phyloP scores from a whole-genome alignment of 441 rosid genomes.

The Dalechampia spathulata region DNA sequence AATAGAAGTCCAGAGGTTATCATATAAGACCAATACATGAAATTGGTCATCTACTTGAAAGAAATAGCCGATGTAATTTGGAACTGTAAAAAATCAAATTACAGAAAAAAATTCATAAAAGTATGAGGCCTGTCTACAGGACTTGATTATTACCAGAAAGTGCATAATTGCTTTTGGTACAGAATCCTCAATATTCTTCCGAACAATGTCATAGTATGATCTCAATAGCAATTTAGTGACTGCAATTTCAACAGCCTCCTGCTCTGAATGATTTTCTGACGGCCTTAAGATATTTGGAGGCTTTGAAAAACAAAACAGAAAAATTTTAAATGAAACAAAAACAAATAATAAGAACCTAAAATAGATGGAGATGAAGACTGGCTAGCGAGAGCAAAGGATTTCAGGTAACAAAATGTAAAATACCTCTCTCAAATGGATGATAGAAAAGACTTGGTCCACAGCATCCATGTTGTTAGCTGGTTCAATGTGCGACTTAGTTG shows the following conservation, averaged over 20 bases:
- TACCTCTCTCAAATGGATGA: slow-evolving; percentile 86
- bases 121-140: background rate
- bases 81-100: too few relatives aligned
- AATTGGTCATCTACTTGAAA: too few relatives aligned
- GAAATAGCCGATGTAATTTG: too few relatives aligned
- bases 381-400: background rate
- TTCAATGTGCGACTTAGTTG: slow-evolving; percentile 40
- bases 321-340: background rate
- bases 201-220: slow-evolving; percentile 88
- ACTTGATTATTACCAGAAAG: slow-evolving; percentile 59
- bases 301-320: slow-evolving; percentile 31
- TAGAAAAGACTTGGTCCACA: slow-evolving; percentile 39
- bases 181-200: slow-evolving; percentile 84
- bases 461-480: slow-evolving; percentile 36
- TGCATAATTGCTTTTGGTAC: slow-evolving; percentile 96
- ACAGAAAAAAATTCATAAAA: too few relatives aligned
- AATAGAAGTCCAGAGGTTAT: too few relatives aligned
- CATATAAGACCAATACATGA: too few relatives aligned
- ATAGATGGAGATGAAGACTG: background rate
- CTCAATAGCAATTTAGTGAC: slow-evolving; percentile 70
- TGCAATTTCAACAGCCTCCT: slow-evolving; percentile 67
- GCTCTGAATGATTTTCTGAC: slow-evolving; percentile 67
- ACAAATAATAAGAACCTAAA: background rate
- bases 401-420: slow-evolving; percentile 11
- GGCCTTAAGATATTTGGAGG: slow-evolving; percentile 83